A percentile compares a stretch with the other conserved stretches of the same genome.
These are phyloP conservation scores for Silene noctiflora DNA, from an alignment of 179 eudicot genomes.

Conservation along the genomic window DNA sequence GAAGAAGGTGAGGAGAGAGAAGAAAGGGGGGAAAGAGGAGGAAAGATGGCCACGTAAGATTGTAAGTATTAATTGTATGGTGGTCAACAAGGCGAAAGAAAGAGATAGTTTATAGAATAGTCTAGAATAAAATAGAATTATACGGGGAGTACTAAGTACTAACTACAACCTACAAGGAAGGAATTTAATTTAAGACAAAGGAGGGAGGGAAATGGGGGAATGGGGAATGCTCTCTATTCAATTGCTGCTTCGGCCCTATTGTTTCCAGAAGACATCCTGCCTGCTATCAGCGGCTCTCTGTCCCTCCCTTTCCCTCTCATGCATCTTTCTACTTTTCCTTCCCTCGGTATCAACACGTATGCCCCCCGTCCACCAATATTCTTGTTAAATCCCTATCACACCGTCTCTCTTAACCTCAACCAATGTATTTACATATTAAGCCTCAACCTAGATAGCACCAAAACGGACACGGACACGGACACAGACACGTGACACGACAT, in stretches of 20 bases:
- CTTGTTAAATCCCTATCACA: no score
- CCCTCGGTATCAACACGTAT: neutral
- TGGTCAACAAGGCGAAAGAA: neutral
- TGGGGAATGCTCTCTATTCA: no score
- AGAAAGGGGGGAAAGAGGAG: conserved; percentile 17
- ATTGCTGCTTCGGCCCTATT: no score
- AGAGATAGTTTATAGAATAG: no score
- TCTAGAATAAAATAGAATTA: no score
- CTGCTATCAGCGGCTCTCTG: conserved; percentile 31
- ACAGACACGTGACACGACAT: no score
- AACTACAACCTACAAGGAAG: no score
- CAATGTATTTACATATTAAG: no score
- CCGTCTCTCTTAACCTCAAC: neutral
- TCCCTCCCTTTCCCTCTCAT: conserved; percentile 12
- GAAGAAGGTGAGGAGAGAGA: neutral
- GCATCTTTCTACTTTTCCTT: neutral
- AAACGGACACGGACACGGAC: no score
- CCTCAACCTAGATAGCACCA: no score
- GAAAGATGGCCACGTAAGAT: conserved; percentile 32
- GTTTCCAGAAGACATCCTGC: conserved; percentile 20
- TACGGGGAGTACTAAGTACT: no score
- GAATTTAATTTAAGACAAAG: neutral
- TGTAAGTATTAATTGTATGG: neutral
- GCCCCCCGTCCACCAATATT: neutral
- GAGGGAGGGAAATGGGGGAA: no score